phyloP scores from a whole-genome alignment of 371 early-diverging fungal species.

The Mortierella polycephala region DNA sequence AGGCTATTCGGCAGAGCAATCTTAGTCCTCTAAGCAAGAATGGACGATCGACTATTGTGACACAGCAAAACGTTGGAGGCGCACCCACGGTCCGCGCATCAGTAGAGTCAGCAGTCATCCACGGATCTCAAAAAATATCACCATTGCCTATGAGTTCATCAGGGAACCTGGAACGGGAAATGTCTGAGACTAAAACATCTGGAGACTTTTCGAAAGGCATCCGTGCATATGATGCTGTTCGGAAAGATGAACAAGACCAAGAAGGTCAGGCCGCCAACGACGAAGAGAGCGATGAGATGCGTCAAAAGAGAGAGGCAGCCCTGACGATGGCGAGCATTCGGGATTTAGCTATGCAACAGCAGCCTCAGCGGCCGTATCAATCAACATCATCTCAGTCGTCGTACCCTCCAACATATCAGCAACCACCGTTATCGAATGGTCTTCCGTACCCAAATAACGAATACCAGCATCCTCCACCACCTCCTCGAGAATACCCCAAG shows the following conservation, averaged over 20 bases:
- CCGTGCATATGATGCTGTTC: neutral
- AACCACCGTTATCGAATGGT: slow-evolving; percentile 1
- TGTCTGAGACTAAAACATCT: neutral
- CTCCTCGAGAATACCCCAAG: slow-evolving; percentile 5
- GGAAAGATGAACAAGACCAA: neutral
- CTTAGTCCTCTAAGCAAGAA: too few species aligned
- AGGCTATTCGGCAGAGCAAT: too few species aligned
- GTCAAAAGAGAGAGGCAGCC: slow-evolving; percentile 35
- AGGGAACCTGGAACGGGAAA: neutral
- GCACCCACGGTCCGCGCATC: too few species aligned
- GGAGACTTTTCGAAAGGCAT: neutral
- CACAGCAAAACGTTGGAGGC: too few species aligned
- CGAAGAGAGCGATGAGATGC: slow-evolving; percentile 41
- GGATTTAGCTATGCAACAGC: slow-evolving; percentile 31
- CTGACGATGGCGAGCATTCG: slow-evolving; percentile 48
- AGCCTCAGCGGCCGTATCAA: slow-evolving; percentile 7
- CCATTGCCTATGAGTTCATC: neutral
- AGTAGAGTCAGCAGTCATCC: too few species aligned
- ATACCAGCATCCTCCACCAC: slow-evolving; percentile 3
- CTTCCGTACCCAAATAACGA: slow-evolving; percentile 8
- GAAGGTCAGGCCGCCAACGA: slow-evolving; percentile 12
- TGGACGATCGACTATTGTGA: too few species aligned
- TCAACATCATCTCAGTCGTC: neutral
- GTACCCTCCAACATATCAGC: neutral
- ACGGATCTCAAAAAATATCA: too few species aligned